These are phyloP conservation scores for Orobanche coerulescens DNA, from an alignment of 257 asterid genomes.

Conservation along the genomic window DNA sequence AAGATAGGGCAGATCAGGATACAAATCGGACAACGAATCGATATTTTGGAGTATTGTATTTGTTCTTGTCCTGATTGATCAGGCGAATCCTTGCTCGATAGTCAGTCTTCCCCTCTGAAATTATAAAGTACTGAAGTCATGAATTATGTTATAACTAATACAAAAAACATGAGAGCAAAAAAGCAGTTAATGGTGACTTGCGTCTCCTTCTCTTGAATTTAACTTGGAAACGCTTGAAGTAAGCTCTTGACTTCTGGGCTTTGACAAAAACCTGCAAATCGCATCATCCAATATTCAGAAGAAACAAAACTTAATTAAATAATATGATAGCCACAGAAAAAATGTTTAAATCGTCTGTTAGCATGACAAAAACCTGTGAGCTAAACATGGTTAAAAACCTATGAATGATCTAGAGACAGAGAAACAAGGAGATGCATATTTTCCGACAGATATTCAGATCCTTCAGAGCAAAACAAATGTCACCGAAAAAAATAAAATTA, in stretches of 20 bases:
- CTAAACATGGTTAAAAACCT: no score
- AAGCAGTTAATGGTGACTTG: not conserved
- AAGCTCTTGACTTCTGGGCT: conserved; percentile 6
- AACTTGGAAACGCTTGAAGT: conserved; percentile 12
- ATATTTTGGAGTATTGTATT: conserved; percentile 4
- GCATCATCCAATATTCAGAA: not conserved
- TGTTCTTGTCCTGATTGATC: conserved; percentile 12
- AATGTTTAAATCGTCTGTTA: not conserved
- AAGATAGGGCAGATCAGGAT: not conserved
- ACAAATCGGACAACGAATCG: conserved; percentile 9
- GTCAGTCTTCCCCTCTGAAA: conserved; percentile 14
- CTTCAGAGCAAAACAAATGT: not conserved
- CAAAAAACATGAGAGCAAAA: not conserved
- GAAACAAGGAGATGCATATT: not conserved
- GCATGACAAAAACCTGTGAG: no score
- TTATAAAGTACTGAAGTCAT: not conserved
- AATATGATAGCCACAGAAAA: not conserved
- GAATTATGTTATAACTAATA: not conserved
- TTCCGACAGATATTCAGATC: not conserved
- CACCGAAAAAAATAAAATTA: no score
- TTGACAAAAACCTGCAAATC: not conserved
- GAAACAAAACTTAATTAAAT: no score
- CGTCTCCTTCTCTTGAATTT: conserved; percentile 15
- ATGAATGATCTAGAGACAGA: not conserved
- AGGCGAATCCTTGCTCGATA: conserved; percentile 8